Conservation (phyloP, 2,329 filamentous ascomycete genomes). For the Trichoderma sp. region DNA sequence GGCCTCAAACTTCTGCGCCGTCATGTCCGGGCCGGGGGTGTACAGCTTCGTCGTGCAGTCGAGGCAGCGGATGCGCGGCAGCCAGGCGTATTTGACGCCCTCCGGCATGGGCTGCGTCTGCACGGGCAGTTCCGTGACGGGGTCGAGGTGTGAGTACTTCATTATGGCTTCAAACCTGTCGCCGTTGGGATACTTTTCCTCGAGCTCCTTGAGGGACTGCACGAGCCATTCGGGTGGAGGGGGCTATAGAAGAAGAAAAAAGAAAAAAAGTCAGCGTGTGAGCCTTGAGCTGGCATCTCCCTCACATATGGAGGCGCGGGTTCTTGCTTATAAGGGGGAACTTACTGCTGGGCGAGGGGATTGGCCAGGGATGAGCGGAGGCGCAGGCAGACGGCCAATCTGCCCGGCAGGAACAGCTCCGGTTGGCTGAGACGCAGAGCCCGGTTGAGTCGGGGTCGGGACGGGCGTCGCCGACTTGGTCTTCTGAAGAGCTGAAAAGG, state of each 20-base stretch:
- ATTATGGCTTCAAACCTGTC: constrained; percentile 89
- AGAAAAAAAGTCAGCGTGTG: constrained; percentile 29
- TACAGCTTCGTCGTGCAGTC: constrained; percentile 95
- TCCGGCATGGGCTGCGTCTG: constrained; percentile 59
- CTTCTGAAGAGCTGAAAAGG: constrained; percentile 37
- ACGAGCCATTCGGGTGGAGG: constrained; percentile 85
- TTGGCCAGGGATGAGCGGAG: constrained; percentile 61
- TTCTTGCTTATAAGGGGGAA: constrained; percentile 26
- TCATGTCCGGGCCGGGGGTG: constrained; percentile 81
- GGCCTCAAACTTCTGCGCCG: constrained; percentile 88
- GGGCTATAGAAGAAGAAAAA: constrained; percentile 59
- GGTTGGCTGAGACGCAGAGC: constrained; percentile 42
- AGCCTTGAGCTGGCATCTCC: neutral
- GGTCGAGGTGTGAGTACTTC: constrained; percentile 83
- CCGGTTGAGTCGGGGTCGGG: constrained; percentile 30
- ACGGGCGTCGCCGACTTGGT: constrained; percentile 45
- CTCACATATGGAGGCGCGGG: neutral
- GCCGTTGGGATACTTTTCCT: constrained; percentile 68
- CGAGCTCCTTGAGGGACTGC: constrained; percentile 70
- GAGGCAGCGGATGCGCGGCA: constrained; percentile 86
- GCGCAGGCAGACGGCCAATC: constrained; percentile 69
- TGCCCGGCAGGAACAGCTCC: constrained; percentile 54
- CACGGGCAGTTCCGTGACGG: constrained; percentile 66
- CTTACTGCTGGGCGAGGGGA: constrained; percentile 64
- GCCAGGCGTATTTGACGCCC: constrained; percentile 75